Evolutionary conservation across 2,329 filamentous ascomycete species (phyloP), one percentile per base, ranked within the genome.

Genomic region (Aspergillus brunneoviolaceus): DNA sequence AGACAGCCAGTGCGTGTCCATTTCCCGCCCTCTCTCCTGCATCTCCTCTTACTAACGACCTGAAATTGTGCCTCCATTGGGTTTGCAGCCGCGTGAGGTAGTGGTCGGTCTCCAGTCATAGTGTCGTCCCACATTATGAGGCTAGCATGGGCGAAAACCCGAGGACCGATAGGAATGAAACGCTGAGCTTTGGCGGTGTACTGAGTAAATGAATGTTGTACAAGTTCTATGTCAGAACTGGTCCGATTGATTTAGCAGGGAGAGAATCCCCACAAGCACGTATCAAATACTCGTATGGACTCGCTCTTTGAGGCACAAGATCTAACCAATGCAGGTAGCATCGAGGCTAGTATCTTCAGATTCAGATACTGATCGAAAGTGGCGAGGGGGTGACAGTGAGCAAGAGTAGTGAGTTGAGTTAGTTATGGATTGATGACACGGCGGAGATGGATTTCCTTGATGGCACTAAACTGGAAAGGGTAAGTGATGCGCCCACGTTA

Each of bases 1-100:
- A 76, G 57, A 51, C 74, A 77, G n/a, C 74, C 74, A 2, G 74
- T 75, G 12, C 74, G 73, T 63, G 72, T 74, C 74, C 74, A 77
- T 59, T 67, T 68, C 7, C 66, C 68, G 19, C 72, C 70, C n/a
- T 67, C 68, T 57, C 63, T 65, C 55, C 69, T 68, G 57, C 59
- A 59, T 51, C 68, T 68, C 50, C 68, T 71, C 21, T 59, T 63
- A 6, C 55, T 47, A 10, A 56, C 35, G 39, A 9, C 27, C 47
- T 51, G 59, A 5, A 31, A 19, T 4, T 51, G 35, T 29, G n/a
- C 21, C 35, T 29, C 33, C 19, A 16, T 21, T 39, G 42, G 16
- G 21, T 25, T 16, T 12, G 23, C 21, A 25, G 25, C 14, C 11
- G 42, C n/a, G 12, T 29, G 21, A 29, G n/a, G 33, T 33, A 31